phyloP scores from a whole-genome alignment of 345 rosid genomes.

The Sonneratia alba region DNA sequence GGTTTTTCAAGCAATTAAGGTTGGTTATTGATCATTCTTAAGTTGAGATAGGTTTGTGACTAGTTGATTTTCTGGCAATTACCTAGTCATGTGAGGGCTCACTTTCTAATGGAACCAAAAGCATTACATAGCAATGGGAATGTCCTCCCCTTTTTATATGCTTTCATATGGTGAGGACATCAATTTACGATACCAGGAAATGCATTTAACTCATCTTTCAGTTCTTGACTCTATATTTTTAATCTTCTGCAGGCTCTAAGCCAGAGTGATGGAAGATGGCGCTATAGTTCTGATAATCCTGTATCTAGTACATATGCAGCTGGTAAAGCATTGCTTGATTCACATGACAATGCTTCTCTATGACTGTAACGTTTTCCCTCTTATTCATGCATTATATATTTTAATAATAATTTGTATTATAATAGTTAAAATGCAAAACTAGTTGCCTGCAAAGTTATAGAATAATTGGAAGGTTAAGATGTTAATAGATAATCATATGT shows the following conservation, averaged over 20 bases:
- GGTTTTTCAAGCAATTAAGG: constrained; percentile 74
- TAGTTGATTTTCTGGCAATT: not conserved
- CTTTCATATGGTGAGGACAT: not conserved
- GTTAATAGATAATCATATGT: no score
- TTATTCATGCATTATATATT: not conserved
- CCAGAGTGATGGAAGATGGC: constrained; percentile 96
- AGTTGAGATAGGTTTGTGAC: not conserved
- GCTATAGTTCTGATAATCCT: constrained; percentile 62
- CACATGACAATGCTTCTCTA: not conserved
- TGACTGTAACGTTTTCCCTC: not conserved
- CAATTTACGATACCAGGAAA: not conserved
- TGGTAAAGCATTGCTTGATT: constrained; percentile 31
- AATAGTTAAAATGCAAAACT: not conserved
- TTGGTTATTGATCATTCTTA: constrained; percentile 19
- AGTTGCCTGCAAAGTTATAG: not conserved
- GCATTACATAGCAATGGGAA: not conserved
- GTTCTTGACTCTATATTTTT: constrained; percentile 13
- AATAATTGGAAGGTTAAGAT: not conserved
- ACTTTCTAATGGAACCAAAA: not conserved
- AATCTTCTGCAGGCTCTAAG: constrained; percentile 61
- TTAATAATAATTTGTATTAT: not conserved
- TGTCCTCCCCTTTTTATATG: not conserved
- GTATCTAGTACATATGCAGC: constrained; percentile 87
- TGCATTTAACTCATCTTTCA: not conserved
- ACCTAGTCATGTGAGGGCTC: not conserved